Conservation (phyloP, 257 asterid species). For the Ophiorrhiza pumila region DNA sequence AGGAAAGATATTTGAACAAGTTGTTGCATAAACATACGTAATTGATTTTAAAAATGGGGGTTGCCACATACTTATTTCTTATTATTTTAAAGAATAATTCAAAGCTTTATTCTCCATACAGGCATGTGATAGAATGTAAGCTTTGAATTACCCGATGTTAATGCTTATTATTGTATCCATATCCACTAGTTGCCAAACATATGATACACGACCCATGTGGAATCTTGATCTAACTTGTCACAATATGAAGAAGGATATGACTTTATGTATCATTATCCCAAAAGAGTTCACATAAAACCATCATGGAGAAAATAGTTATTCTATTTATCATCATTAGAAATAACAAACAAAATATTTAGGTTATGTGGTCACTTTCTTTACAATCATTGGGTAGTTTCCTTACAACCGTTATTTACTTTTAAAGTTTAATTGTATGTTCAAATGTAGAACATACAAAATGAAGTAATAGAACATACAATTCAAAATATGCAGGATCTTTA, state of each 20-base stretch:
- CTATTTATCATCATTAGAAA: too few relatives aligned
- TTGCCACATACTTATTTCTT: neutral
- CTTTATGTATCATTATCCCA: neutral
- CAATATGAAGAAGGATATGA: neutral
- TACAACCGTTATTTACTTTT: neutral
- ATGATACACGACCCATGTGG: neutral
- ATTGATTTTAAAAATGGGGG: neutral
- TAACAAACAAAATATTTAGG: rapidly evolving
- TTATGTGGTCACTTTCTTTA: neutral
- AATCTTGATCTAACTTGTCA: neutral
- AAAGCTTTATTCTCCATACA: neutral
- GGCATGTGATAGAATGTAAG: neutral
- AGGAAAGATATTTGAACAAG: neutral
- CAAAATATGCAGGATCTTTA: too few relatives aligned
- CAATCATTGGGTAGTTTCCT: neutral
- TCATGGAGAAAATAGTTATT: neutral
- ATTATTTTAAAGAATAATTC: neutral
- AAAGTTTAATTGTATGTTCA: neutral
- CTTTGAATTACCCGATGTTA: neutral
- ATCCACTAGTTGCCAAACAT: neutral
- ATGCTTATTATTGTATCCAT: too few relatives aligned
- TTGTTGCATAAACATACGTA: neutral
- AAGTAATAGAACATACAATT: too few relatives aligned
- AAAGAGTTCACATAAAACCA: neutral
- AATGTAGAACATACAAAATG: too few relatives aligned